Percentiles rank a stretch among this genome's conserved stretches.
Evolutionary conservation across 208 protist genomes (phyloP).

Genomic region (Leishmania turanica): DNA sequence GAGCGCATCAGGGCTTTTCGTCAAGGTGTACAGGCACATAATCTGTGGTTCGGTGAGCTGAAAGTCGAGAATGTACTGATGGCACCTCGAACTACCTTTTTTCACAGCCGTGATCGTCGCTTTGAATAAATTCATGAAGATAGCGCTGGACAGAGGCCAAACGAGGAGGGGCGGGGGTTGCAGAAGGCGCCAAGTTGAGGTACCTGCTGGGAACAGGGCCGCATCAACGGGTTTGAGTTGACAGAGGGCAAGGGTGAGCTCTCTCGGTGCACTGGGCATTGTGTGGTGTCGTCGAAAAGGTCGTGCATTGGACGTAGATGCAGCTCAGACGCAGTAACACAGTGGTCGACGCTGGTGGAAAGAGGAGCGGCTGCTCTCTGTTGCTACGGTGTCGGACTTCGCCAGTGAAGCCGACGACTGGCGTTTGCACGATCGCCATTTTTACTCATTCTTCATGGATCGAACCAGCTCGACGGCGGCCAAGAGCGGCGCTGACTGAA

Average conservation of each 20-base stretch:
- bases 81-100: background rate
- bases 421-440: background rate
- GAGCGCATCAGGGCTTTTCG: background rate
- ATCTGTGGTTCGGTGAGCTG: background rate
- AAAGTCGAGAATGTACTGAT: background rate
- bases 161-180: background rate
- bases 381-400: background rate
- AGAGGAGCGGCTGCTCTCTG: background rate
- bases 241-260: background rate
- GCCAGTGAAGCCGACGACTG: background rate
- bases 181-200: background rate
- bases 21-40: background rate
- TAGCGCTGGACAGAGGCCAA: background rate
- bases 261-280: background rate
- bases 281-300: background rate
- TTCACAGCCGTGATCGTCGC: background rate
- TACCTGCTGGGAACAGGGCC: background rate
- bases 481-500: background rate
- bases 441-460: background rate
- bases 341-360: background rate
- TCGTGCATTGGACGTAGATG: background rate
- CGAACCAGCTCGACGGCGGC: background rate
- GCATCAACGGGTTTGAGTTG: background rate
- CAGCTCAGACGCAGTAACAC: no score
- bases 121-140: background rate